Conservation (phyloP, 345 rosid genomes). For the Mallotus nudiflorus region DNA sequence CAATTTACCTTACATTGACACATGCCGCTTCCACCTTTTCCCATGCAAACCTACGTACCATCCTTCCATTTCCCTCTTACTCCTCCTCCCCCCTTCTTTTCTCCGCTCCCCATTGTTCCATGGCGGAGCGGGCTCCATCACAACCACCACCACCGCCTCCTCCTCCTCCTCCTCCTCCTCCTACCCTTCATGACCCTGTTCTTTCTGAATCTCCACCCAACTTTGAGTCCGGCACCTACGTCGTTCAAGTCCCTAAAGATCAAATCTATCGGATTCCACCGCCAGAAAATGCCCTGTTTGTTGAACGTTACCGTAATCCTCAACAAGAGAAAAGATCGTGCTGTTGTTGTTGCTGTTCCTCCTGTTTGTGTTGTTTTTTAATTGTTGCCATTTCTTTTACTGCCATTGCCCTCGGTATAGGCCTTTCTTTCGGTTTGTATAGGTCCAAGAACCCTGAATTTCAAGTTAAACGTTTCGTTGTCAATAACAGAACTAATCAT, state of each 20-base stretch:
- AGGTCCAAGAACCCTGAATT: constrained; percentile 17
- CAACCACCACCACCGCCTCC: constrained; percentile 11
- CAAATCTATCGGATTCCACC: constrained; percentile 66
- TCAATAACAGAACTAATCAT: not conserved
- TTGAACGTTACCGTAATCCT: not conserved
- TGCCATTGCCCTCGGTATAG: not conserved
- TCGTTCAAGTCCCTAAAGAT: constrained; percentile 54
- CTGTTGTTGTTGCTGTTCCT: not conserved
- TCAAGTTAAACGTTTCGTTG: constrained; percentile 17
- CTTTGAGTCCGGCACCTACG: constrained; percentile 46
- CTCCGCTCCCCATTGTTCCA: constrained; percentile 40
- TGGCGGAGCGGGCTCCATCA: constrained; percentile 45
- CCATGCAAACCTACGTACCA: constrained; percentile 3
- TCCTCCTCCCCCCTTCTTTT: constrained; percentile 4
- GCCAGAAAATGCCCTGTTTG: constrained; percentile 17
- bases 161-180: not conserved
- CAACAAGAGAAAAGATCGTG: not conserved
- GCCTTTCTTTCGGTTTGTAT: not conserved
- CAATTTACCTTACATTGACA: not conserved
- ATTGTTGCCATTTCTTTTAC: not conserved
- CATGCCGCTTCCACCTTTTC: constrained; percentile 12
- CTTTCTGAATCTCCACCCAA: not conserved
- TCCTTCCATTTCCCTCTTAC: constrained; percentile 1
- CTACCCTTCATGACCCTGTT: constrained; percentile 5
- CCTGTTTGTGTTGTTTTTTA: not conserved